Percentiles rank a stretch among this genome's conserved stretches.
Evolutionary conservation across 176 grass and related monocot genomes (phyloP).

Genomic region (Coix lacrymajobi): DNA sequence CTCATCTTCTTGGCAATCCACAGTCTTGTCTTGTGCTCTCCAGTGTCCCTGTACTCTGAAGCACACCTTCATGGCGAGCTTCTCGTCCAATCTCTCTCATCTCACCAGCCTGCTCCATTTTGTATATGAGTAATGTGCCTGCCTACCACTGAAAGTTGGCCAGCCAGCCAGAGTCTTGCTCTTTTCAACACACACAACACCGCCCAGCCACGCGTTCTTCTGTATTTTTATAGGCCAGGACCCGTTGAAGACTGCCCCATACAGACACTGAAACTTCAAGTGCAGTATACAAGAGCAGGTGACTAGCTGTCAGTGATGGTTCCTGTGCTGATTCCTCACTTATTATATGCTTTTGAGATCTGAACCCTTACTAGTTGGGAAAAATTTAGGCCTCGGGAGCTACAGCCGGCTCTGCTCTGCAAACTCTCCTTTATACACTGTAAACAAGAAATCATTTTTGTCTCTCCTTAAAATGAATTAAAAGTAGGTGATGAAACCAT

Average conservation of each 20-base stretch:
- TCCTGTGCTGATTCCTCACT: not conserved
- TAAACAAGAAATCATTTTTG: no score
- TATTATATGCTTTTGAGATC: slow-evolving; percentile 20
- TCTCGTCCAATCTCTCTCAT: slow-evolving; percentile 6
- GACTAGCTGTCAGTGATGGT: not conserved
- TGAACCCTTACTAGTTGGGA: no score
- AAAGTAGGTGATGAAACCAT: no score
- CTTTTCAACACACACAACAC: not conserved
- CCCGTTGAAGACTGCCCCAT: slow-evolving; percentile 22
- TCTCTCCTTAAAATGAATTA: no score
- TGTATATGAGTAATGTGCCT: not conserved
- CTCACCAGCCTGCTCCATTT: slow-evolving; percentile 7
- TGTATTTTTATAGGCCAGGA: slow-evolving; percentile 33
- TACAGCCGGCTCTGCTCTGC: no score
- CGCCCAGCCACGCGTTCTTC: slow-evolving; percentile 1
- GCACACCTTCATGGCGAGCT: slow-evolving; percentile 17
- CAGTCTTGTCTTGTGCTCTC: not conserved
- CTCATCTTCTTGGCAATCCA: not conserved
- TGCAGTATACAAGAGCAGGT: slow-evolving; percentile 2
- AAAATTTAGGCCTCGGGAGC: no score
- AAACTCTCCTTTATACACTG: no score
- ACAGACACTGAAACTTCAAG: slow-evolving; percentile 3
- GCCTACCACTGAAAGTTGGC: not conserved
- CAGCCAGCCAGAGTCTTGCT: not conserved
- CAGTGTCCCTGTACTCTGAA: slow-evolving; percentile 3